Conservation (phyloP, 208 protist genomes). For the Leishmania gerbilli region DNA sequence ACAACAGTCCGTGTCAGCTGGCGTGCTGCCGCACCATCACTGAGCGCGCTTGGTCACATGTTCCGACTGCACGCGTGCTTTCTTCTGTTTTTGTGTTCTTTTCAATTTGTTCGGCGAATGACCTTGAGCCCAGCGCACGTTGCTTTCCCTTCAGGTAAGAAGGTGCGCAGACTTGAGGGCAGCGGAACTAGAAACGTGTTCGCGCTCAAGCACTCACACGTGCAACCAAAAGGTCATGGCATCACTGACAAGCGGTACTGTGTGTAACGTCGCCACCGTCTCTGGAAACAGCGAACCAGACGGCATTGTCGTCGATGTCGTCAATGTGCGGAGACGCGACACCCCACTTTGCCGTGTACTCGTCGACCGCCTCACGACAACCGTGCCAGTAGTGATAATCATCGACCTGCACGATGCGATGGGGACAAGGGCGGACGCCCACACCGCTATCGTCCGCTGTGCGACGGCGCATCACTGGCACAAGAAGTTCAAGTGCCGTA, state of each 20-base stretch:
- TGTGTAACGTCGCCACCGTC: neutral
- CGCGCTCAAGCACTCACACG: neutral
- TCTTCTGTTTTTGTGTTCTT: no score
- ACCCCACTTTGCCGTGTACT: conserved; percentile 26
- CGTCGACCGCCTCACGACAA: conserved; percentile 64
- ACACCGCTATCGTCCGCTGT: neutral
- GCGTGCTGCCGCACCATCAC: neutral
- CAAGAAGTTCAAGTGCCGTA: conserved; percentile 41
- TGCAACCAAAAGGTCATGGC: neutral
- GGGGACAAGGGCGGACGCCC: neutral
- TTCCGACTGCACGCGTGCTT: neutral
- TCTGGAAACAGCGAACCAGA: conserved; percentile 38
- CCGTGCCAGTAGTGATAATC: conserved; percentile 87
- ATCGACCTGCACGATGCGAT: conserved; percentile 71
- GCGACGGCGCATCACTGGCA: conserved; percentile 34
- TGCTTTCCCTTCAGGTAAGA: neutral
- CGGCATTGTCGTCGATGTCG: conserved; percentile 64
- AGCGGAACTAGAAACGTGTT: neutral
- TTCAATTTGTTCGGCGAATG: no score
- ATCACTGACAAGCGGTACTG: neutral
- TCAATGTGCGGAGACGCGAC: conserved; percentile 12
- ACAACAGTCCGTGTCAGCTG: neutral
- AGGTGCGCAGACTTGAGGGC: neutral
- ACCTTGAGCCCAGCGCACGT: no score
- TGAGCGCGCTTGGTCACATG: neutral